Conservation (phyloP, 192 early-diverging fungal species). For the Gorgonomyces haynaldii region DNA sequence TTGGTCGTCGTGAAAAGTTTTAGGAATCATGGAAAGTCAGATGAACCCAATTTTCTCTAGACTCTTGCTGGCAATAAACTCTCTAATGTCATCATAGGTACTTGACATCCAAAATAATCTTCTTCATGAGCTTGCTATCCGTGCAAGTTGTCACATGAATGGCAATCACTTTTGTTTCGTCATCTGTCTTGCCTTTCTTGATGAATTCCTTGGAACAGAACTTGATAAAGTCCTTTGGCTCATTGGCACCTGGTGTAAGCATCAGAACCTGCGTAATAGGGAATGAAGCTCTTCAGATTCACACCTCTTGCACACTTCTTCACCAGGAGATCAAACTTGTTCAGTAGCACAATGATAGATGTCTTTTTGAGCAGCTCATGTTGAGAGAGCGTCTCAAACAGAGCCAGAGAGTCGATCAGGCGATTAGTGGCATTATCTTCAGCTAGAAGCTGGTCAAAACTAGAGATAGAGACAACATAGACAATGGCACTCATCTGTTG, state of each 20-base stretch:
- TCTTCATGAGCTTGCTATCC: not conserved
- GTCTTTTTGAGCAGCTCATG: constrained; percentile 1
- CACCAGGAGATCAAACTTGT: constrained; percentile 26
- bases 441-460: constrained; percentile 9
- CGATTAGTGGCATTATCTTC: constrained; percentile 9
- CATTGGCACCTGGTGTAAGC: not conserved
- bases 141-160: constrained; percentile 6
- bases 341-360: constrained; percentile 20
- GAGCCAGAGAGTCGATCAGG: constrained; percentile 9
- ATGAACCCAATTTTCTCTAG: no score
- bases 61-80: no score
- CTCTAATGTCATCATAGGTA: no score
- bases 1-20: no score
- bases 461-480: constrained; percentile 7
- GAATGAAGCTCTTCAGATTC: constrained; percentile 9
- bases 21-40: no score
- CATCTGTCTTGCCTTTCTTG: not conserved
- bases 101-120: not conserved
- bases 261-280: constrained; percentile 7
- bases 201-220: not conserved
- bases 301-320: constrained; percentile 4
- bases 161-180: not conserved
- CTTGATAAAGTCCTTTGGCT: not conserved
- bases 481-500: constrained; percentile 2
- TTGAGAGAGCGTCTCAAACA: constrained; percentile 8